Evolutionary conservation across 1,284 basidiomycete species (phyloP).

Genomic region (Entoloma clypeatum): DNA sequence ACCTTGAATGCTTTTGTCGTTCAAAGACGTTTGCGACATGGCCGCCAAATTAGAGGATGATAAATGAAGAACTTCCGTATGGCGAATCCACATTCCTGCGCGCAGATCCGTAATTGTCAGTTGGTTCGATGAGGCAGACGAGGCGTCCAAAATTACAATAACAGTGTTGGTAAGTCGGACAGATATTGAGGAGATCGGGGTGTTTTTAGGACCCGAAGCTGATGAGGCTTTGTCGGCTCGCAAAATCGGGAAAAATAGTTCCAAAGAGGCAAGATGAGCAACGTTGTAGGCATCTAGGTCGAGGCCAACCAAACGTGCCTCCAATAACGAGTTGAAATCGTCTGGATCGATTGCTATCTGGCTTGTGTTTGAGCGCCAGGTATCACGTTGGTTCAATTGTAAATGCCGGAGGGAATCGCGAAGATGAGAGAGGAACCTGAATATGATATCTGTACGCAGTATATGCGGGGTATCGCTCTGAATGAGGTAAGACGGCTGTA

Average conservation of each 20-base stretch:
- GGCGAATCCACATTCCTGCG: slow-evolving; percentile 24
- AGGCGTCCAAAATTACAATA: slow-evolving; percentile 31
- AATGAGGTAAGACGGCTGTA: slow-evolving; percentile 75
- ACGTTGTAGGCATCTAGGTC: slow-evolving; percentile 43
- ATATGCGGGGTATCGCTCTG: slow-evolving; percentile 64
- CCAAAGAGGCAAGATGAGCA: slow-evolving; percentile 30
- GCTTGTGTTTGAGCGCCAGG: slow-evolving; percentile 6
- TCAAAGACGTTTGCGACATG: slow-evolving; percentile 43
- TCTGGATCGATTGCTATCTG: slow-evolving; percentile 15
- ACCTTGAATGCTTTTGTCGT: slow-evolving; percentile 27
- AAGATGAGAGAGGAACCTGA: slow-evolving; percentile 71
- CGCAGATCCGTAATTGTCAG: slow-evolving; percentile 29
- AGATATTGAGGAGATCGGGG: slow-evolving; percentile 15
- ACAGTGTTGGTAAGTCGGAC: slow-evolving; percentile 25
- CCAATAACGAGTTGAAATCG: slow-evolving; percentile 32
- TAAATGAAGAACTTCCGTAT: slow-evolving; percentile 32
- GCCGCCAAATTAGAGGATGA: slow-evolving; percentile 24
- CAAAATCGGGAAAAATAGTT: slow-evolving; percentile 27
- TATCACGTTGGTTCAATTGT: slow-evolving; percentile 15
- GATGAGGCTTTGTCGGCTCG: slow-evolving; percentile 6
- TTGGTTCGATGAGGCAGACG: slow-evolving; percentile 25
- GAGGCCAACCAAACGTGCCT: slow-evolving; percentile 39
- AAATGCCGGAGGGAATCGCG: slow-evolving; percentile 51
- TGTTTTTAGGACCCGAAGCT: not conserved
- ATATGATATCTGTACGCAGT: slow-evolving; percentile 59